A percentile compares a stretch with the other conserved stretches of the same genome.
These are phyloP conservation scores for Ganoderma multipileum DNA, from an alignment of 1,284 basidiomycete genomes.

Conservation along the genomic window DNA sequence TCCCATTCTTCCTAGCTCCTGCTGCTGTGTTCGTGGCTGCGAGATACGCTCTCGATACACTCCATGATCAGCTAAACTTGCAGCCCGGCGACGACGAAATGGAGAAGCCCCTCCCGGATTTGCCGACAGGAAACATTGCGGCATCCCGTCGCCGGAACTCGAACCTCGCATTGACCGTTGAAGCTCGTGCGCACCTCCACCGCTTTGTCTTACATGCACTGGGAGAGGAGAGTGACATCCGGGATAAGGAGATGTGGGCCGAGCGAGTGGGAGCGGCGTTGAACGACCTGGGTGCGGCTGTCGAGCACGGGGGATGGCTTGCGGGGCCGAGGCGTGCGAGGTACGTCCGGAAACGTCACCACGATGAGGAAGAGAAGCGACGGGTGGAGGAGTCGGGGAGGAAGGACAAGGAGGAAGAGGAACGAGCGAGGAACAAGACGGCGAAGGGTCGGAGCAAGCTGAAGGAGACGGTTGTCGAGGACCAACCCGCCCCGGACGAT, in stretches of 20 bases:
- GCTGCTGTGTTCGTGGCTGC: slow-evolving; percentile 8
- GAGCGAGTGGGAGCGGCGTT: slow-evolving; percentile 33
- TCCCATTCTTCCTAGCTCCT: slow-evolving; percentile 11
- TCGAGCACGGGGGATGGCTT: slow-evolving; percentile 39
- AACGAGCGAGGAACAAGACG: slow-evolving; percentile 22
- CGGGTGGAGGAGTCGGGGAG: slow-evolving; percentile 22
- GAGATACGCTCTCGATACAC: background rate
- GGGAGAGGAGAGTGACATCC: slow-evolving; percentile 33
- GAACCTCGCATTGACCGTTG: slow-evolving; percentile 29
- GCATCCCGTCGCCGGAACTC: slow-evolving; percentile 14
- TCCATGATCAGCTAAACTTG: slow-evolving; percentile 12
- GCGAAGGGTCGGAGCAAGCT: slow-evolving; percentile 27
- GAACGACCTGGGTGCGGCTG: slow-evolving; percentile 35
- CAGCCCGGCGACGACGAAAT: slow-evolving; percentile 7
- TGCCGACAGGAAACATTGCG: slow-evolving; percentile 26
- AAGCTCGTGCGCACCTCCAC: slow-evolving; percentile 37
- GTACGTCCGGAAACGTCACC: slow-evolving; percentile 21
- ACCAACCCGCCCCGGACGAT: slow-evolving; percentile 17
- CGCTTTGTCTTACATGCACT: slow-evolving; percentile 34
- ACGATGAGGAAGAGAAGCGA: slow-evolving; percentile 25
- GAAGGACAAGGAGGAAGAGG: slow-evolving; percentile 35
- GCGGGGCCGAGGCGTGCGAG: slow-evolving; percentile 37
- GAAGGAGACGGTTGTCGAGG: slow-evolving; percentile 25
- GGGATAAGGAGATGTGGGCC: slow-evolving; percentile 36
- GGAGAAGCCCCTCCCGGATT: slow-evolving; percentile 41